These are phyloP conservation scores for Chaetomium strumarium DNA, from an alignment of 2,329 filamentous ascomycete genomes.

Conservation along the genomic window DNA sequence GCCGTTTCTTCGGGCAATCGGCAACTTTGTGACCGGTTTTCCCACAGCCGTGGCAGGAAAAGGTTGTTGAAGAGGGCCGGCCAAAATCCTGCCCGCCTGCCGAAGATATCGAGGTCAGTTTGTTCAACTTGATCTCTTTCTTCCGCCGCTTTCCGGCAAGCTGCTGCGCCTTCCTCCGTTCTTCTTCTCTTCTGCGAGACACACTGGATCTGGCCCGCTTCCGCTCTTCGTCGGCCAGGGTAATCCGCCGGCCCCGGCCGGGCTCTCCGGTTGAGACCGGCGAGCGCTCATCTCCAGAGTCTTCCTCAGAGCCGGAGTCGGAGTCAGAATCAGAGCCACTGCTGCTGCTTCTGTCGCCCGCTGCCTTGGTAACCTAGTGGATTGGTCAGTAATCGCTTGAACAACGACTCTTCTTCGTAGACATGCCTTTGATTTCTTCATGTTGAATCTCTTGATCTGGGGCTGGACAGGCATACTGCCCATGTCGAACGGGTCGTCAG, in stretches of 20 bases:
- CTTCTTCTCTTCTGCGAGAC: constrained; percentile 40
- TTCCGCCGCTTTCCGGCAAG: constrained; percentile 55
- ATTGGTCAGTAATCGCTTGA: constrained; percentile 3
- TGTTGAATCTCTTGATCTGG: constrained; percentile 29
- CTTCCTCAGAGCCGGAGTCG: constrained; percentile 33
- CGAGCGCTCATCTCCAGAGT: constrained; percentile 28
- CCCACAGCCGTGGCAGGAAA: constrained; percentile 57
- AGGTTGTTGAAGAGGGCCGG: constrained; percentile 29
- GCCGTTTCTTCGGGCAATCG: constrained; percentile 44
- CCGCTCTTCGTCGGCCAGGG: constrained; percentile 3
- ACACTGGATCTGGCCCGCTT: constrained; percentile 20
- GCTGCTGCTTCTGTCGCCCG: constrained; percentile 9
- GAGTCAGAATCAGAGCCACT: constrained; percentile 14
- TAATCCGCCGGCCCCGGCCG: constrained; percentile 25
- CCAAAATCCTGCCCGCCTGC: constrained; percentile 21
- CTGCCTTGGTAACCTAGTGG: constrained; percentile 4
- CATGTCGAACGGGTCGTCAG: constrained; percentile 27
- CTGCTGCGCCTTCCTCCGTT: constrained; percentile 42
- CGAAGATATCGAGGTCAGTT: constrained; percentile 54
- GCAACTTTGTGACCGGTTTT: constrained; percentile 53
- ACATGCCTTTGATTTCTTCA: constrained; percentile 28
- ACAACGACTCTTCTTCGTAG: background rate
- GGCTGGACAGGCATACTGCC: constrained; percentile 14
- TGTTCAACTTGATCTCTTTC: constrained; percentile 62
- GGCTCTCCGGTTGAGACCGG: constrained; percentile 3